Base-by-base conservation (phyloP, 768 basidiomycete species). In the Leccinum disarticulatum region DNA sequence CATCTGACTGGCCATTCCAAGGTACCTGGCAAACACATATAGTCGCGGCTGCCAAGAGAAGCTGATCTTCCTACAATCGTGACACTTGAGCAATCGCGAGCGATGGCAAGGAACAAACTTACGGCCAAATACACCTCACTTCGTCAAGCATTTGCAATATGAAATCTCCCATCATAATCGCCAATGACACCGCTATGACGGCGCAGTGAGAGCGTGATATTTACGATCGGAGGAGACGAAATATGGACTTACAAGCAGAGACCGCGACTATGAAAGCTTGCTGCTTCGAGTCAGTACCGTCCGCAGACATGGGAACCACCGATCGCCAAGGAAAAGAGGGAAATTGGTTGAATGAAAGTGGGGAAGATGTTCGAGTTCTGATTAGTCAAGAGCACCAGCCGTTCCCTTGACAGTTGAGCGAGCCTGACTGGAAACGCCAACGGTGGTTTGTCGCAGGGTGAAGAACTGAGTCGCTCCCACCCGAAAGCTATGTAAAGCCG, bases 1-100 rank as follows among this genome's bases (percentile, higher is more conserved):
- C 69, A 64, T 59, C 43, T 69, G 67, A 41, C 64, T 56, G 2
- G 47, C 48, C 25, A 71, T 15, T 1, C 70, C 70, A 3, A 51
- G 3, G 54, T 70, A 71, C 19, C 69, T 64, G 27, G 57, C 30
- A 4, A 60, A 2, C 4, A 70, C 1, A 22, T 59, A 71, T 2
- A 60, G 14, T 28, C 47, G 50, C 1, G 69, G 50, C 4, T 57
- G 46, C 60, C 61, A 61, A 10, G 55, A 38, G 17, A 22, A 49
- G 25, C 58, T 17, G 25, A 61, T 15, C 28, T 51, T 56, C 8
- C 68, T 66, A 57, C 15, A 31, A 56, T 27, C 11, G 17, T 55
- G 25, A 13, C 4, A n/a, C 25, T 6, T 33, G 31, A 6, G 0
- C 9, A 1, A 33, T 6, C 3, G 33, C 4, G n/a, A 38, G 1